phyloP scores from a whole-genome alignment of 2,329 filamentous ascomycete species.

The Ambrosiella cleistominuta region DNA sequence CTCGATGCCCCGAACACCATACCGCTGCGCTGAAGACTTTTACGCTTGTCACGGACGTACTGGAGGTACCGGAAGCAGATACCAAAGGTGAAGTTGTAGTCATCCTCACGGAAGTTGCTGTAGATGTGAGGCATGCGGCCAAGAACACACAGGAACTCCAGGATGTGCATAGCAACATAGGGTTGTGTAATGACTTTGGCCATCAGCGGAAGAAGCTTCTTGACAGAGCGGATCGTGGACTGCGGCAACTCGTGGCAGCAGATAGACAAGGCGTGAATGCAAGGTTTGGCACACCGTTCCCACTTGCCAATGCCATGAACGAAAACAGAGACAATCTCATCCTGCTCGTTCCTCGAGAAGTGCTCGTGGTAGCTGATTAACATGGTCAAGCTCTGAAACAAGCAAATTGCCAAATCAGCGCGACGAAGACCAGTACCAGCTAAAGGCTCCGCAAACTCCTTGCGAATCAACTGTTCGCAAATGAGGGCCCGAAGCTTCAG shows the following conservation, averaged over 20 bases:
- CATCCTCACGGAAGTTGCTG: slow-evolving; percentile 75
- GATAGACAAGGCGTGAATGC: slow-evolving; percentile 85
- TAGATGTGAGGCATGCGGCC: slow-evolving; percentile 72
- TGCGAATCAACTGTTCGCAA: slow-evolving; percentile 66
- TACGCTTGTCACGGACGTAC: slow-evolving; percentile 56
- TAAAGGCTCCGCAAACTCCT: slow-evolving; percentile 67
- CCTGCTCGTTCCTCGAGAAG: slow-evolving; percentile 70
- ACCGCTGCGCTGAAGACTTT: slow-evolving; percentile 27
- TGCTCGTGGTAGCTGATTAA: slow-evolving; percentile 78
- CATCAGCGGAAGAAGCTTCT: slow-evolving; percentile 81
- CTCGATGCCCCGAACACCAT: not conserved
- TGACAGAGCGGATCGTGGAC: slow-evolving; percentile 69
- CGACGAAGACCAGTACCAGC: slow-evolving; percentile 62
- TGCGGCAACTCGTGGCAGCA: slow-evolving; percentile 88
- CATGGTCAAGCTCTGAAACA: slow-evolving; percentile 75
- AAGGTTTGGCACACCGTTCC: slow-evolving; percentile 77
- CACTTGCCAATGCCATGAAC: slow-evolving; percentile 67
- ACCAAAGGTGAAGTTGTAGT: slow-evolving; percentile 85
- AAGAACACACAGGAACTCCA: slow-evolving; percentile 85
- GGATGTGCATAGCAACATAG: slow-evolving; percentile 78
- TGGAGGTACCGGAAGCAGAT: slow-evolving; percentile 91
- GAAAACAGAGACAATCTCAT: slow-evolving; percentile 76
- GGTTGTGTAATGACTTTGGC: slow-evolving; percentile 89
- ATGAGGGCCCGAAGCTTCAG: slow-evolving; percentile 56
- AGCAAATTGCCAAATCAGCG: slow-evolving; percentile 72